Conservation (phyloP, 2,329 filamentous ascomycete species). For the Ambrosiella cleistominuta region DNA sequence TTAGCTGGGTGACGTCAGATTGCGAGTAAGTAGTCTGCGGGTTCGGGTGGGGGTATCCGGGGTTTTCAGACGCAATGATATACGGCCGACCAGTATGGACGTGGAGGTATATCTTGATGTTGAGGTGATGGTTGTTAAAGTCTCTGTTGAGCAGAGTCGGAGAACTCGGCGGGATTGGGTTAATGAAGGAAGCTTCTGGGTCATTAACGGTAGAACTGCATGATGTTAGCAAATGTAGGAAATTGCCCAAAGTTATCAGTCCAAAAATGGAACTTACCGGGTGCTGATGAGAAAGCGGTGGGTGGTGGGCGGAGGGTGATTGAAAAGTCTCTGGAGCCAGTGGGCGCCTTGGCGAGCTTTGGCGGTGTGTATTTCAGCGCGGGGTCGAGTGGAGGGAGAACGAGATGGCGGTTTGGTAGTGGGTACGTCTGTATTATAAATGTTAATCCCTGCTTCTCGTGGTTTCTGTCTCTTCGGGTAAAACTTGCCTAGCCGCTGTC, state of each 20-base stretch:
- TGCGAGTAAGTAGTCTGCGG: background rate
- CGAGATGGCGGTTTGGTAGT: too few species aligned
- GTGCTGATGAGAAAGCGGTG: background rate
- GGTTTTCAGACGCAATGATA: background rate
- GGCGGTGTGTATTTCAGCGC: too few species aligned
- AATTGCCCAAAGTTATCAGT: background rate
- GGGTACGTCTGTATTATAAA: too few species aligned
- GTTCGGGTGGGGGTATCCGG: background rate
- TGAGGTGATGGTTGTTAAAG: background rate
- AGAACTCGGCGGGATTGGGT: background rate
- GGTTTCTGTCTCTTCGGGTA: too few species aligned
- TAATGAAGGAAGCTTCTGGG: background rate
- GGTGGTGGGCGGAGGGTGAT: background rate
- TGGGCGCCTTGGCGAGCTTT: background rate
- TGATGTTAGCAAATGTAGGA: background rate
- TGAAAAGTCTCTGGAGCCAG: background rate
- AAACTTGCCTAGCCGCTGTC: too few species aligned
- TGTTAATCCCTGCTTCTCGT: too few species aligned
- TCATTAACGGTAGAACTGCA: background rate
- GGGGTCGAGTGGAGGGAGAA: too few species aligned
- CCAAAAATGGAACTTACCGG: background rate
- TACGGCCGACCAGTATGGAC: background rate
- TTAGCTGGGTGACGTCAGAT: background rate
- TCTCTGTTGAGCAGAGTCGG: background rate
- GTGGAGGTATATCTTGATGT: background rate